phyloP scores from a whole-genome alignment of 1,284 basidiomycete genomes.

The Blastosporella zonata region DNA sequence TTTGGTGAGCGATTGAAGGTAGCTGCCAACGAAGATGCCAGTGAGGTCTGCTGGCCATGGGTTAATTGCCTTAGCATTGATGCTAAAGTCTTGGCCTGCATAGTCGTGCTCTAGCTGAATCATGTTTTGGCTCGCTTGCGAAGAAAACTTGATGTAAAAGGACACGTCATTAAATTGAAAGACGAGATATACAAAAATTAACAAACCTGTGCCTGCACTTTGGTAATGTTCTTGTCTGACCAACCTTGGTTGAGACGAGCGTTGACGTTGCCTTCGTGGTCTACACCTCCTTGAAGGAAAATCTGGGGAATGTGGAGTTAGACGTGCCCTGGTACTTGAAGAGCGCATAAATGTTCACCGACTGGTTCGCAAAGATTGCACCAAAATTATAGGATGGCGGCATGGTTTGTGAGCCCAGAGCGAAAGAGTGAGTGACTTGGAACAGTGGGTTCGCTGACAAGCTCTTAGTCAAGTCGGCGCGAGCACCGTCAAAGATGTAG shows the following conservation, averaged over 20 bases:
- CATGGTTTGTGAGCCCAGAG: slow-evolving; percentile 75
- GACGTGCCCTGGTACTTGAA: slow-evolving; percentile 2
- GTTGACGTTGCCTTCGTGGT: slow-evolving; percentile 90
- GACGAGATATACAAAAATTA: neutral
- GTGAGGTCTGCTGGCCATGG: slow-evolving; percentile 85
- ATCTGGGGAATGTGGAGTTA: slow-evolving; percentile 45
- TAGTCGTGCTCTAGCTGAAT: slow-evolving; percentile 95
- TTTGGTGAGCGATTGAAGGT: slow-evolving; percentile 94
- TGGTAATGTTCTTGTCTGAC: slow-evolving; percentile 78
- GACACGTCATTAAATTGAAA: slow-evolving; percentile 15
- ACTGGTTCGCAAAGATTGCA: slow-evolving; percentile 87
- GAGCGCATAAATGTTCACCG: slow-evolving; percentile 43
- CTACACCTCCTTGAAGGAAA: slow-evolving; percentile 92
- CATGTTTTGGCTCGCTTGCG: slow-evolving; percentile 80
- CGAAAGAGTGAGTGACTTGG: slow-evolving; percentile 97
- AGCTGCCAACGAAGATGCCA: slow-evolving; percentile 94
- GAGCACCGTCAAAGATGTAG: slow-evolving; percentile 95
- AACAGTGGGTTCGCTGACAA: slow-evolving; percentile 93
- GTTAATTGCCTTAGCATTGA: slow-evolving; percentile 92
- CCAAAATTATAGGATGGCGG: slow-evolving; percentile 92
- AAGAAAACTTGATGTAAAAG: slow-evolving; percentile 48
- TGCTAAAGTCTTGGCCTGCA: slow-evolving; percentile 83
- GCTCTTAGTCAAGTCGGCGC: slow-evolving; percentile 95
- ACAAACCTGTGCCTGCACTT: slow-evolving; percentile 86
- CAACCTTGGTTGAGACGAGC: slow-evolving; percentile 91